These are phyloP conservation scores for Geoglossum glabrum DNA, from an alignment of 495 filamentous ascomycete species.

Conservation along the genomic window DNA sequence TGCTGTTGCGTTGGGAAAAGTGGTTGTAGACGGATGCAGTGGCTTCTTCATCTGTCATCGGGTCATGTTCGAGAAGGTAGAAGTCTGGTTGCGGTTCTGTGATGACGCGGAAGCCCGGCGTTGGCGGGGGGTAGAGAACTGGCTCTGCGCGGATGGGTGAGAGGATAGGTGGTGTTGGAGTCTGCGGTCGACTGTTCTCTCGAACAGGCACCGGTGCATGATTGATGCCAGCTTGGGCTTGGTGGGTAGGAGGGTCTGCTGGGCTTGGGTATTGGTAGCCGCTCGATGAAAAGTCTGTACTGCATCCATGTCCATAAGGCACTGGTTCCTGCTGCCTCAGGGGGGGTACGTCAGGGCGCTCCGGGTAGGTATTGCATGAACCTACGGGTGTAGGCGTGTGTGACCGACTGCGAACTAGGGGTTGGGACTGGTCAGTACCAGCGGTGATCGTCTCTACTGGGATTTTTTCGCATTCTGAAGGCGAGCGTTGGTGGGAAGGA, in stretches of 20 bases:
- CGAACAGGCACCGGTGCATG: not conserved
- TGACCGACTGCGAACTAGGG: not conserved
- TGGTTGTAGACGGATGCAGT: not conserved
- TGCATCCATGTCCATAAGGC: not conserved
- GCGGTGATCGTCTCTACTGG: not conserved
- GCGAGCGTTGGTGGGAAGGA: not conserved
- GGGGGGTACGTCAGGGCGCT: not conserved
- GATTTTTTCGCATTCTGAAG: not conserved
- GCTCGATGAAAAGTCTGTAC: not conserved
- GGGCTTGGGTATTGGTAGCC: not conserved
- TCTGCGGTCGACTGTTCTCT: not conserved
- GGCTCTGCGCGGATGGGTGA: not conserved
- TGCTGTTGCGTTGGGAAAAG: not conserved
- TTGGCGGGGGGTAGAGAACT: not conserved
- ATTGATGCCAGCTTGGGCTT: not conserved
- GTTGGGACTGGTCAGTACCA: not conserved
- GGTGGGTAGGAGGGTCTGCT: not conserved
- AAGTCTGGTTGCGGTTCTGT: not conserved
- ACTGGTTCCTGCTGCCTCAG: not conserved
- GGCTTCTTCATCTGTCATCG: not conserved
- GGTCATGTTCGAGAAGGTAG: not conserved
- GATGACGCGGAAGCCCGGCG: not conserved
- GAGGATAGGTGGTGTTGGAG: not conserved
- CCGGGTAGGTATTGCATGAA: not conserved
- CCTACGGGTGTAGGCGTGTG: not conserved